Conservation (phyloP, 345 rosid species). For the Eucalyptus albens region DNA sequence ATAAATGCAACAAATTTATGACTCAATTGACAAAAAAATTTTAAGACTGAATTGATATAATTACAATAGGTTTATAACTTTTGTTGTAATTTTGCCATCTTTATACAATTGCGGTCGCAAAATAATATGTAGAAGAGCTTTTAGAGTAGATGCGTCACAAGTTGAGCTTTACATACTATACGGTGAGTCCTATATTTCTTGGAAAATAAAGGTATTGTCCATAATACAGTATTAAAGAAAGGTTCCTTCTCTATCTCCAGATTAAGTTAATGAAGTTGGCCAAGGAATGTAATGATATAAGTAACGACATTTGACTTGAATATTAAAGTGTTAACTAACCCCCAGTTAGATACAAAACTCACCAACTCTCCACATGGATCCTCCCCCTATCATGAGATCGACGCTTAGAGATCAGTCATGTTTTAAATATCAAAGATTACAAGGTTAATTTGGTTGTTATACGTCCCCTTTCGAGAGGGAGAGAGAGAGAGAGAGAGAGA, state of each 20-base stretch:
- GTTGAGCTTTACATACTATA: not conserved
- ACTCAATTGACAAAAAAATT: too few species aligned
- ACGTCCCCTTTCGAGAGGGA: not conserved
- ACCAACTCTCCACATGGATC: not conserved
- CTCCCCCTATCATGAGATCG: not conserved
- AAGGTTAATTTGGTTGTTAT: not conserved
- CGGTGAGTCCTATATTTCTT: not conserved
- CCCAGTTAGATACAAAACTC: not conserved
- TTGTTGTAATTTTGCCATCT: fast-evolving
- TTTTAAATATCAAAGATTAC: not conserved
- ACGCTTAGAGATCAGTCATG: not conserved
- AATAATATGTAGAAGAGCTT: not conserved
- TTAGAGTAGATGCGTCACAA: not conserved
- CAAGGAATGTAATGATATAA: not conserved
- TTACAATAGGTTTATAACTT: fast-evolving
- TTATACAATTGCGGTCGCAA: not conserved
- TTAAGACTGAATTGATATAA: fast-evolving
- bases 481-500: not conserved
- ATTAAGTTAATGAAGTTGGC: not conserved
- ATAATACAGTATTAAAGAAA: not conserved
- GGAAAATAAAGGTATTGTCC: not conserved
- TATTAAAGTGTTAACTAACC: not conserved
- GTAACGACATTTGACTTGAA: not conserved
- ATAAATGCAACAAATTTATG: fast-evolving
- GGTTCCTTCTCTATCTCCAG: not conserved